Percentiles rank a stretch among this genome's conserved stretches.
Conservation (phyloP, 2,329 filamentous ascomycete species). For the Fusarium sp. region DNA sequence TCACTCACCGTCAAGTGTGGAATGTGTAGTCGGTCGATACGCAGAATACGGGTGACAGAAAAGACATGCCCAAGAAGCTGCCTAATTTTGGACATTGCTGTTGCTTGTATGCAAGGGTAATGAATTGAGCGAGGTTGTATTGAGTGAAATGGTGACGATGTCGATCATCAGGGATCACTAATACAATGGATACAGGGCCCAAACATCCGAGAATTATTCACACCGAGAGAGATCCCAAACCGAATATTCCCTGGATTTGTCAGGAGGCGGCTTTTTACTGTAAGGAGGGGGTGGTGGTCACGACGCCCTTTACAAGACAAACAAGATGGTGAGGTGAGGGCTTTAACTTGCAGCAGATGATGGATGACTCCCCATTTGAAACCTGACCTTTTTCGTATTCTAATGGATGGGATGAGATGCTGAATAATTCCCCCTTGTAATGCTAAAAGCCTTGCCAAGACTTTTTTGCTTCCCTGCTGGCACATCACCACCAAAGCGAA, state of each 20-base stretch:
- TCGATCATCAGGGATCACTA: conserved; percentile 24
- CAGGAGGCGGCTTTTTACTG: not conserved
- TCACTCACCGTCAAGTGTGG: not conserved
- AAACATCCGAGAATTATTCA: conserved; percentile 6
- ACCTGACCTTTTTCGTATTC: not conserved
- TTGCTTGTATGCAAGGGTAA: not conserved
- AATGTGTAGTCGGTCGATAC: not conserved
- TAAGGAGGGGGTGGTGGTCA: conserved; percentile 10
- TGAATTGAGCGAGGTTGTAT: conserved; percentile 16
- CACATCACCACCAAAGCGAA: not conserved
- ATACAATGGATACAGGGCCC: not conserved
- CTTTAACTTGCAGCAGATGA: not conserved
- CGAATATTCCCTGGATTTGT: conserved; percentile 15
- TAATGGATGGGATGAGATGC: not conserved
- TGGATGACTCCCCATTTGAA: not conserved
- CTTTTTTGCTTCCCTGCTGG: not conserved
- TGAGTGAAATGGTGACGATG: conserved; percentile 1
- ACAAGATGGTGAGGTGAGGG: conserved; percentile 15
- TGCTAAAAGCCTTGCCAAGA: not conserved
- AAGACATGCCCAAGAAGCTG: conserved; percentile 16
- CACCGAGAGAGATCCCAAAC: not conserved
- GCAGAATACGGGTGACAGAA: not conserved
- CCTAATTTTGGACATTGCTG: conserved; percentile 26
- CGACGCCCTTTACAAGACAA: conserved; percentile 32
- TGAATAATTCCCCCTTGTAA: not conserved